Conservation (phyloP, 1,284 basidiomycete genomes). For the Stereum hirsutum region DNA sequence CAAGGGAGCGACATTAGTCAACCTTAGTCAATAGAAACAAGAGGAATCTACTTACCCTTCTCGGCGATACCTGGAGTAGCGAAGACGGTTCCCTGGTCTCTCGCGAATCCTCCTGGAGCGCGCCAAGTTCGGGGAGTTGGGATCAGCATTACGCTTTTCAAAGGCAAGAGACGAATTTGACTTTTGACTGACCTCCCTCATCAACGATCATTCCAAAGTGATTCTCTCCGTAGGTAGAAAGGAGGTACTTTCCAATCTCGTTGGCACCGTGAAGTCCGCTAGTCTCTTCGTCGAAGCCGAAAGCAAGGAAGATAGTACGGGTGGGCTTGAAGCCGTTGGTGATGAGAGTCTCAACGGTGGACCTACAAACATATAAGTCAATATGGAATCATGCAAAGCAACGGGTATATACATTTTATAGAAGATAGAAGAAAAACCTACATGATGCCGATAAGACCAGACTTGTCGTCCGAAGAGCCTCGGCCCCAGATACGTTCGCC, state of each 20-base stretch:
- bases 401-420: not conserved
- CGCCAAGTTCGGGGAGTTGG: too few species aligned
- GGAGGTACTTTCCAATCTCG: slow-evolving; percentile 34
- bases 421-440: slow-evolving; percentile 20
- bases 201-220: slow-evolving; percentile 48
- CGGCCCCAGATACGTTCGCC: slow-evolving; percentile 55
- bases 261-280: slow-evolving; percentile 43
- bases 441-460: slow-evolving; percentile 48
- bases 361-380: slow-evolving; percentile 21
- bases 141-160: not conserved
- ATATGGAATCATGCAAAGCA: not conserved
- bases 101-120: slow-evolving; percentile 23
- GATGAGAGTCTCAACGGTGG: slow-evolving; percentile 45
- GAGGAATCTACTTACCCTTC: too few species aligned
- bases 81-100: slow-evolving; percentile 28
- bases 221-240: slow-evolving; percentile 40
- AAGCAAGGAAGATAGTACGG: slow-evolving; percentile 48
- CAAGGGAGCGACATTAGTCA: too few species aligned
- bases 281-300: slow-evolving; percentile 68
- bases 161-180: not conserved
- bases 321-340: slow-evolving; percentile 39
- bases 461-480: slow-evolving; percentile 56
- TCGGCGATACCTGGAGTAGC: slow-evolving; percentile 48
- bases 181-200: slow-evolving; percentile 29
- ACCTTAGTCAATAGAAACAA: too few species aligned